Evolutionary conservation across 1,284 basidiomycete species (phyloP), one percentile per base, ranked within the genome.

Genomic region (Schizophyllum commune): DNA sequence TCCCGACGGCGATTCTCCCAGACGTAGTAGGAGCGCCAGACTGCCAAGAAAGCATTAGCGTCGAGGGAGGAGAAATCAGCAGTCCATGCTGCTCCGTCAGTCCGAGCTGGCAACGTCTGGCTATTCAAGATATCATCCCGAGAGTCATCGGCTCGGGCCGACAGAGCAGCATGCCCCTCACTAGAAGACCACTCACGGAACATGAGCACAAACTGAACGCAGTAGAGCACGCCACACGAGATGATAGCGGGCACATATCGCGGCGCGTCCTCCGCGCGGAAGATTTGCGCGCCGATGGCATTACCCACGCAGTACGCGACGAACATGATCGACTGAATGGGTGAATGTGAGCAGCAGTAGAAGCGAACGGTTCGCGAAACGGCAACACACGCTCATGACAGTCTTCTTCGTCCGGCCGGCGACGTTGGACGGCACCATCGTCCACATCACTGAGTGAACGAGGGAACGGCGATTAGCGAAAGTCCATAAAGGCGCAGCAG

Each of bases 321-420:
- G 53, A 66, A 66, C 33, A 59, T 65, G 60, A 61, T 61, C 2
- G 65, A 66, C 11, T 32, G 52, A 22, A 8, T 52, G 17, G 9
- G 20, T n/a, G n/a, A n/a, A n/a, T 20, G 27, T 15, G 22, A 47
- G 9, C 21, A 32, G n/a, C n/a, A n/a, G n/a, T n/a, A n/a, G n/a
- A n/a, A n/a, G n/a, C n/a, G n/a, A n/a, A n/a, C n/a, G n/a, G n/a
- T n/a, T n/a, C n/a, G n/a, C n/a, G n/a, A n/a, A n/a, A n/a, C n/a
- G 19, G 11, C 47, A n/a, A 19, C 20, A n/a, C 15, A 21, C 47
- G 11, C 64, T 65, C 21, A 22, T 54, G 52, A 66, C 54, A 3
- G 65, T 66, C n/a, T 62, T 57, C 57, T 66, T 66, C 6, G 65
- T 66, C n/a, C 65, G 62, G 6, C 65, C 65, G 15, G 65, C 60